These are phyloP conservation scores for Clavispora santaluciae DNA, from an alignment of 805 yeast species.

Conservation along the genomic window DNA sequence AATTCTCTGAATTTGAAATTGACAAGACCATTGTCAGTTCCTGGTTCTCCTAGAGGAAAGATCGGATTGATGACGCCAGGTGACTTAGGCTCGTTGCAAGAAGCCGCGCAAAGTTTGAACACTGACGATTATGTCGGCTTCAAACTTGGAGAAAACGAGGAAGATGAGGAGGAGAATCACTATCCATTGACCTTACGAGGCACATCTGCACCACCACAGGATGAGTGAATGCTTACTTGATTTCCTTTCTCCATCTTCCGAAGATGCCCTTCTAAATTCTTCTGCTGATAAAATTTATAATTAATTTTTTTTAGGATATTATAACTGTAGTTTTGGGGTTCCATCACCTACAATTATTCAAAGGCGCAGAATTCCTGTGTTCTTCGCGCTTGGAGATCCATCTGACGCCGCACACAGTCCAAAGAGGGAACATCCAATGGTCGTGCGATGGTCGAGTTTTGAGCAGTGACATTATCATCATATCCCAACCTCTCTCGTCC, in stretches of 20 bases:
- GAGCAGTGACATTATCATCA: neutral
- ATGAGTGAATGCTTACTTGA: slow-evolving; percentile 11
- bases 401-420: no score
- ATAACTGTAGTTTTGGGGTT: no score
- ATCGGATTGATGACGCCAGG: slow-evolving; percentile 92
- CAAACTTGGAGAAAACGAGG: slow-evolving; percentile 41
- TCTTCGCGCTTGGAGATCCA: no score
- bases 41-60: slow-evolving; percentile 86
- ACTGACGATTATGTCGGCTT: slow-evolving; percentile 75
- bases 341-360: no score
- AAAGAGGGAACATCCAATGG: neutral
- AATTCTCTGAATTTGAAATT: slow-evolving; percentile 56
- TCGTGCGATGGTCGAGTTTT: slow-evolving; percentile 4
- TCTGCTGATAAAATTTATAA: neutral
- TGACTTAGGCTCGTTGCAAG: slow-evolving; percentile 94
- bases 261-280: no score
- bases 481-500: neutral
- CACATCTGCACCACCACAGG: slow-evolving; percentile 40
- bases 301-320: no score
- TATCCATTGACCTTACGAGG: slow-evolving; percentile 50
- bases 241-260: no score
- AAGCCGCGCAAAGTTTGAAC: slow-evolving; percentile 63
- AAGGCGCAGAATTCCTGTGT: no score
- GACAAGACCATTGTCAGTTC: slow-evolving; percentile 91
- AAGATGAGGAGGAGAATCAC: slow-evolving; percentile 29